A percentile compares a stretch with the other conserved stretches of the same genome.
Conservation (phyloP, 2,329 filamentous ascomycete species). For the Stachybotrys elegans region DNA sequence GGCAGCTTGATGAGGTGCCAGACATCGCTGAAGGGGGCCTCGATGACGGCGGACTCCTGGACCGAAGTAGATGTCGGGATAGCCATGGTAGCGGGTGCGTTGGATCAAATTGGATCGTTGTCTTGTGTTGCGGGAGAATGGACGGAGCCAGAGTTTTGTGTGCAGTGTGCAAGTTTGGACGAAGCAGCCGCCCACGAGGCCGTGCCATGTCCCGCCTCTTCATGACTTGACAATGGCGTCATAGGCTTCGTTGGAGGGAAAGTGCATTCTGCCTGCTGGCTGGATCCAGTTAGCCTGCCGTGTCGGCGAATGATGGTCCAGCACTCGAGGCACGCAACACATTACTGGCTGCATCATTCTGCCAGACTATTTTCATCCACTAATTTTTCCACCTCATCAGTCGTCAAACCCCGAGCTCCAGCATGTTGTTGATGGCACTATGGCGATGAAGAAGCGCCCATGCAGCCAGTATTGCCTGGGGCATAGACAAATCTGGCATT, state of each 20-base stretch:
- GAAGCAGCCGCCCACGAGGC: slow-evolving; percentile 1
- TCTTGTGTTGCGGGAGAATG: neutral
- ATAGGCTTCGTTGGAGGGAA: slow-evolving; percentile 9
- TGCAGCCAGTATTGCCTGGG: too few relatives aligned
- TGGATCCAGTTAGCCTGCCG: too few relatives aligned
- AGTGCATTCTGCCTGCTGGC: too few relatives aligned
- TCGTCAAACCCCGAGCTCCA: too few relatives aligned
- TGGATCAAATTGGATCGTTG: neutral
- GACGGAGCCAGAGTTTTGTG: neutral
- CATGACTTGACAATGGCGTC: slow-evolving; percentile 4
- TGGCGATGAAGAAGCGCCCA: too few relatives aligned
- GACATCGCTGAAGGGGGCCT: slow-evolving; percentile 59
- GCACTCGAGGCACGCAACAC: too few relatives aligned
- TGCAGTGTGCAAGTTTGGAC: neutral
- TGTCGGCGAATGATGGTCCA: too few relatives aligned
- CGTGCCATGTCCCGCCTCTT: slow-evolving; percentile 20
- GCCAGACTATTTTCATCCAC: too few relatives aligned
- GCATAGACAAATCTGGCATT: too few relatives aligned
- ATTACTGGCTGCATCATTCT: too few relatives aligned
- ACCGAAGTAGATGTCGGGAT: slow-evolving; percentile 66
- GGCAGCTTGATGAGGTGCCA: slow-evolving; percentile 74
- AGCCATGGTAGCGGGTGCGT: slow-evolving; percentile 11
- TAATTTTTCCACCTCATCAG: too few relatives aligned
- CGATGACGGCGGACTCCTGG: slow-evolving; percentile 62
- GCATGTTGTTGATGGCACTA: too few relatives aligned